phyloP scores from a whole-genome alignment of 75 land plant species.

The Sequoia sempervirens region DNA sequence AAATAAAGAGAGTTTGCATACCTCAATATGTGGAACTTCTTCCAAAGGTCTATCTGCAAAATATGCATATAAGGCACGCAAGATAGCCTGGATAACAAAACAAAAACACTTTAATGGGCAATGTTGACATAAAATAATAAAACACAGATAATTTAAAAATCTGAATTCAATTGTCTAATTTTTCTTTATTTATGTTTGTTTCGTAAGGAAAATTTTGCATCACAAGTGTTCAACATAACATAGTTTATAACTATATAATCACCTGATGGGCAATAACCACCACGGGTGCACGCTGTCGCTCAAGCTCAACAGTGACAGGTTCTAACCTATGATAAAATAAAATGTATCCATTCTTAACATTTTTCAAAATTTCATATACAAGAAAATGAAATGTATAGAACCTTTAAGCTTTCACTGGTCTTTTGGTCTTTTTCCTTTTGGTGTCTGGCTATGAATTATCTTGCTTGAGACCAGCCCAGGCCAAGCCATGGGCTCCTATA shows the following conservation, averaged over 20 bases:
- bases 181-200: not conserved
- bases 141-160: too few relatives aligned
- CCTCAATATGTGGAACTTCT: constrained; percentile 98
- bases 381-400: not conserved
- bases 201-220: not conserved
- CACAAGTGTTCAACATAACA: not conserved
- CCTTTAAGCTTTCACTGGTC: too few relatives aligned
- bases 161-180: not conserved
- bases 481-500: too few relatives aligned
- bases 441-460: too few relatives aligned
- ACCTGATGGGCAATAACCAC: constrained; percentile 98
- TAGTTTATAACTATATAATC: not conserved
- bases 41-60: constrained; percentile 92
- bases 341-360: not conserved
- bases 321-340: constrained; percentile 59
- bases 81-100: constrained; percentile 60
- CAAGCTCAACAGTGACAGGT: constrained; percentile 98
- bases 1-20: constrained; percentile 13
- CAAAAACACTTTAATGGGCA: not conserved
- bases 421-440: too few relatives aligned
- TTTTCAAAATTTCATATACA: not conserved
- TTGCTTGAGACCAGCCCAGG: too few relatives aligned
- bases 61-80: constrained; percentile 94
- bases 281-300: constrained; percentile 95
- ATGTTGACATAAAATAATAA: not conserved